Evolutionary conservation across 2,329 filamentous ascomycete genomes (phyloP).

Genomic region (Botrytis galanthina): DNA sequence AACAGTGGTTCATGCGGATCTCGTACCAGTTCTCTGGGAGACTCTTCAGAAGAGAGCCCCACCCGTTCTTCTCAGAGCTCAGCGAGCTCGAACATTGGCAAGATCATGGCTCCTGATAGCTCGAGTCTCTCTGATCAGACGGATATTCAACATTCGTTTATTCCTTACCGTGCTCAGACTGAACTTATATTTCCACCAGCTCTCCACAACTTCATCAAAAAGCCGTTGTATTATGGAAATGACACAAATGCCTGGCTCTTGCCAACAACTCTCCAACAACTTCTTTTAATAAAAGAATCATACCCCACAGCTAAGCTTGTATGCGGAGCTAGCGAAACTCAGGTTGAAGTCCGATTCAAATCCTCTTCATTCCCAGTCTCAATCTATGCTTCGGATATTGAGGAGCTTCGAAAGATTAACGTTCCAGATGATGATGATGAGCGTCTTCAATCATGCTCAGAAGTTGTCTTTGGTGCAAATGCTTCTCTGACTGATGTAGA

Average conservation of each 20-base stretch:
- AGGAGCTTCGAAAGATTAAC: slow-evolving; percentile 77
- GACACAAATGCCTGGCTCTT: slow-evolving; percentile 90
- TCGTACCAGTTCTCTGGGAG: slow-evolving; percentile 17
- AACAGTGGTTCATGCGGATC: slow-evolving; percentile 40
- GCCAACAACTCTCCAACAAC: slow-evolving; percentile 77
- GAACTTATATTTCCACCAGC: slow-evolving; percentile 90
- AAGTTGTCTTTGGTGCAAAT: slow-evolving; percentile 70
- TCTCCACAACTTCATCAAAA: slow-evolving; percentile 75
- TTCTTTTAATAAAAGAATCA: slow-evolving; percentile 82
- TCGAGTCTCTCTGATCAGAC: background rate
- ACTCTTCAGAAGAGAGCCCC: slow-evolving; percentile 26
- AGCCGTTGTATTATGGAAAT: slow-evolving; percentile 83
- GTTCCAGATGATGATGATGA: slow-evolving; percentile 74
- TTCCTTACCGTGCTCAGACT: slow-evolving; percentile 84
- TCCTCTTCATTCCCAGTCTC: slow-evolving; percentile 83
- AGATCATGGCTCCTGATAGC: background rate
- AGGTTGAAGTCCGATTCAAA: slow-evolving; percentile 98
- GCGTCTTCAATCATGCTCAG: slow-evolving; percentile 45
- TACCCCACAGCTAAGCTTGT: slow-evolving; percentile 88
- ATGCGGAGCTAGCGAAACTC: slow-evolving; percentile 90
- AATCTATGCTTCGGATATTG: slow-evolving; percentile 86
- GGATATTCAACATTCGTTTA: slow-evolving; percentile 52
- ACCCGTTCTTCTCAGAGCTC: slow-evolving; percentile 60
- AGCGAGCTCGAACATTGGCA: slow-evolving; percentile 84
- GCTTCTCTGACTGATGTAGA: slow-evolving; percentile 88